phyloP scores from a whole-genome alignment of 2,329 filamentous ascomycete species.

The Eurotiales sp. region DNA sequence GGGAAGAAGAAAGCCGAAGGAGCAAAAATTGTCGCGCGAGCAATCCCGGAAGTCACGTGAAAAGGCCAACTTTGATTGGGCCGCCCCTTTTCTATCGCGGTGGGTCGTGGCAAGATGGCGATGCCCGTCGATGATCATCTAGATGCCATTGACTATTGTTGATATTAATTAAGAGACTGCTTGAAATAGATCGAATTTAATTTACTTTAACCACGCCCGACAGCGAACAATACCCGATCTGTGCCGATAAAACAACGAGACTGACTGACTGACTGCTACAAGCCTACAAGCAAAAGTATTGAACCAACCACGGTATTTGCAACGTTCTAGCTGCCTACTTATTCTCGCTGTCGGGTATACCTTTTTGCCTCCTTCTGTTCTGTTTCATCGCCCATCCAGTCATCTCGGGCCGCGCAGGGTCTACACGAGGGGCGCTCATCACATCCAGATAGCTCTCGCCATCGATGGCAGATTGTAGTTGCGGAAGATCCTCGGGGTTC shows the following conservation, averaged over 20 bases:
- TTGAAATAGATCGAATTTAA: too few relatives aligned
- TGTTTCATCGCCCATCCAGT: constrained; percentile 44
- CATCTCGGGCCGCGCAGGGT: constrained; percentile 41
- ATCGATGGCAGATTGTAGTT: constrained; percentile 53
- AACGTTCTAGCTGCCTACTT: too few relatives aligned
- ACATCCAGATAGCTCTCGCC: constrained; percentile 60
- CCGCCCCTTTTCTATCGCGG: neutral
- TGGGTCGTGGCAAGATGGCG: too few relatives aligned
- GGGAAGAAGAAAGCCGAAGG: neutral
- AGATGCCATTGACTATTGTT: too few relatives aligned
- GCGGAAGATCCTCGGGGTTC: constrained; percentile 41
- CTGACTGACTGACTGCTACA: too few relatives aligned
- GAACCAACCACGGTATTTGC: too few relatives aligned
- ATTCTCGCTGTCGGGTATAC: constrained; percentile 13
- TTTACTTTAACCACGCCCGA: too few relatives aligned
- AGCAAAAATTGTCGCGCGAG: constrained; percentile 1
- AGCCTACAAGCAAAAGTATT: too few relatives aligned
- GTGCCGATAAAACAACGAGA: too few relatives aligned
- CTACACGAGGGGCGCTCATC: constrained; percentile 55
- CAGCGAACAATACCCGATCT: too few relatives aligned
- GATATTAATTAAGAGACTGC: too few relatives aligned
- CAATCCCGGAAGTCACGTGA: neutral
- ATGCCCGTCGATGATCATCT: too few relatives aligned
- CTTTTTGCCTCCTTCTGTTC: constrained; percentile 34
- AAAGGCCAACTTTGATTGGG: neutral